These are phyloP conservation scores for Quercus tomentella DNA, from an alignment of 331 rosid species.

Conservation along the genomic window DNA sequence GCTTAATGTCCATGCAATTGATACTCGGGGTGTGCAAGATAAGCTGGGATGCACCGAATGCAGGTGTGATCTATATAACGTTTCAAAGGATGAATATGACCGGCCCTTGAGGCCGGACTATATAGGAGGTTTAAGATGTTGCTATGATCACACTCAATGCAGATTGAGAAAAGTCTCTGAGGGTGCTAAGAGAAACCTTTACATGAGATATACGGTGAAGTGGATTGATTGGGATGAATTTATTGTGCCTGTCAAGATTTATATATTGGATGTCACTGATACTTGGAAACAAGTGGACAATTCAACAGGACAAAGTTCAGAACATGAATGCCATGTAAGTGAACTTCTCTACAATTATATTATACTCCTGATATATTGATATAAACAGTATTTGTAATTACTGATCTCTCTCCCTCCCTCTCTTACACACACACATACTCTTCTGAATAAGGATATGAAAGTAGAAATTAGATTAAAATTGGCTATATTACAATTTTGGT, in stretches of 20 bases:
- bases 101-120: slow-evolving; percentile 27
- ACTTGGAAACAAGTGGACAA: slow-evolving; percentile 8
- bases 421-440: neutral
- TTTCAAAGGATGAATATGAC: slow-evolving; percentile 18
- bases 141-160: slow-evolving; percentile 38
- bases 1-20: slow-evolving; percentile 47
- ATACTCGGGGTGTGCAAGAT: slow-evolving; percentile 36
- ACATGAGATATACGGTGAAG: slow-evolving; percentile 38
- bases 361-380: neutral
- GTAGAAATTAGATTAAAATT: neutral
- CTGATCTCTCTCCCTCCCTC: neutral
- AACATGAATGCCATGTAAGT: slow-evolving; percentile 35
- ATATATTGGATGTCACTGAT: slow-evolving; percentile 46
- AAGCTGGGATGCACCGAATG: slow-evolving; percentile 48
- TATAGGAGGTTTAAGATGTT: slow-evolving; percentile 39
- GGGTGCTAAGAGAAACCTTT: slow-evolving; percentile 31
- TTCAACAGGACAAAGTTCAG: neutral
- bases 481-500: too few species aligned
- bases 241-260: slow-evolving; percentile 38
- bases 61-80: slow-evolving; percentile 40
- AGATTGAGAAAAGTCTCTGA: slow-evolving; percentile 22
- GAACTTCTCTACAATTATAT: neutral
- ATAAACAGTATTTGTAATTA: neutral
- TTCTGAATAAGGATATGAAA: neutral
- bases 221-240: slow-evolving; percentile 50